Evolutionary conservation across 2,329 filamentous ascomycete genomes (phyloP), one percentile per base, ranked within the genome.

Genomic region (Magnaporthiopsis incrustans): DNA sequence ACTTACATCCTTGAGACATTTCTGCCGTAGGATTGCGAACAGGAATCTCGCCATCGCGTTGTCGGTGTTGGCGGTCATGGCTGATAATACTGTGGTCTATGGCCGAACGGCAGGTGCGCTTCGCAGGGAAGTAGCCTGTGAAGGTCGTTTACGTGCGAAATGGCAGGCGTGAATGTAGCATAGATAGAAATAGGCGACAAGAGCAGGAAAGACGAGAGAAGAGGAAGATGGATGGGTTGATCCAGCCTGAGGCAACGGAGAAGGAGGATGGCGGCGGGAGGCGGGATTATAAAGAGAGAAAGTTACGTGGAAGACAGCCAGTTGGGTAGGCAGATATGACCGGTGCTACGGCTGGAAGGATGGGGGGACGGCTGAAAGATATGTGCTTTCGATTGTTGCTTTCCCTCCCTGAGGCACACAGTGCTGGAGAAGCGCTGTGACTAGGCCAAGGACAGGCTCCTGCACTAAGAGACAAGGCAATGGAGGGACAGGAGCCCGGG

Each of bases 1-100:
- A 77, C 84, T 78, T 73, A 86, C 84, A 74, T 86, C 82, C 70
- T 85, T 86, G 63, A 86, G 78, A 65, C 79, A 82, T 74, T 85
- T 85, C 74, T 86, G 84, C 72, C 80, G 79, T 65, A 86, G 70
- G 65, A 86, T 86, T 53, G 83, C 84, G 69, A 85, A 84, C 65
- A 86, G 79, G 64, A 86, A 84, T 63, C 83, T 77, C 66, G 81
- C 80, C 78, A 84, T 85, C 64, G 78, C 77, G 71, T 81, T 84
- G 71, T 86, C 83, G 68, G 80, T 79, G 73, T 80, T 83, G 71
- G 79, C 76, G 67, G 82, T 77, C 82, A 85, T 85, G 73, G 66
- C 75, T 53, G 22, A 25, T 53, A 53, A n/a, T 53, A 25, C 44
- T 53, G 6, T 11, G n/a, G 22, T 25, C 44, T 53, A 4, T 25